Evolutionary conservation across 2,329 filamentous ascomycete genomes (phyloP).

Genomic region (Cercospora brassicicola): DNA sequence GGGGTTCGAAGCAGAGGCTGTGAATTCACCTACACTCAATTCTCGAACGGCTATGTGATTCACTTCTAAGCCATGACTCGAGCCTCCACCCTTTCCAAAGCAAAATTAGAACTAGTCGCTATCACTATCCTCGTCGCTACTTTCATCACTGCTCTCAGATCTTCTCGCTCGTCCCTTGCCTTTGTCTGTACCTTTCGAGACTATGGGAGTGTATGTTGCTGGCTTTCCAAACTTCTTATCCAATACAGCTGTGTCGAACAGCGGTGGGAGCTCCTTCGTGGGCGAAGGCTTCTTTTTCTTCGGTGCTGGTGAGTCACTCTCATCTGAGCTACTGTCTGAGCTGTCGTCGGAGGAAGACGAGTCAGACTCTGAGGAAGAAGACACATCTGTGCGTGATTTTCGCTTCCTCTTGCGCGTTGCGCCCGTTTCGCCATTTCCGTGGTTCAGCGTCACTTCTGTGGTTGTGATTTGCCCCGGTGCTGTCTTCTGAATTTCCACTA

Average conservation of each 20-base stretch:
- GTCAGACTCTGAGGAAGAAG: slow-evolving; percentile 7
- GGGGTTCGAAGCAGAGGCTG: too few relatives aligned
- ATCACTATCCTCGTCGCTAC: slow-evolving; percentile 13
- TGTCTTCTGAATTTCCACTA: slow-evolving; percentile 7
- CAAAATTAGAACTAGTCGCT: not conserved
- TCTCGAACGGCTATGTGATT: not conserved
- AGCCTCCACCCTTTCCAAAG: not conserved
- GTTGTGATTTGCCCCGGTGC: not conserved
- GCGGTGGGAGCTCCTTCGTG: not conserved
- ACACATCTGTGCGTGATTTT: slow-evolving; percentile 18
- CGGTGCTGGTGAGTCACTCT: slow-evolving; percentile 1
- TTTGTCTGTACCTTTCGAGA: not conserved
- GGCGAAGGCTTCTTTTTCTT: not conserved
- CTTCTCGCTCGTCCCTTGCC: not conserved
- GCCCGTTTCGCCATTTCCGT: not conserved
- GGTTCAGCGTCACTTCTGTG: not conserved
- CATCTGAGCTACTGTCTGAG: slow-evolving; percentile 5
- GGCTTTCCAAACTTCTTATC: slow-evolving; percentile 22
- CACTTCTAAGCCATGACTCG: not conserved
- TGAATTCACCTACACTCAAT: too few relatives aligned
- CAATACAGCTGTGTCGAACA: slow-evolving; percentile 12
- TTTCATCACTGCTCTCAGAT: not conserved
- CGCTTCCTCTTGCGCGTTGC: slow-evolving; percentile 14
- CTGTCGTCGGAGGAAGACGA: slow-evolving; percentile 4
- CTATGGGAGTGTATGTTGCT: not conserved